Conservation (phyloP, 2,329 filamentous ascomycete species). For the Penicillium griseofulvum region DNA sequence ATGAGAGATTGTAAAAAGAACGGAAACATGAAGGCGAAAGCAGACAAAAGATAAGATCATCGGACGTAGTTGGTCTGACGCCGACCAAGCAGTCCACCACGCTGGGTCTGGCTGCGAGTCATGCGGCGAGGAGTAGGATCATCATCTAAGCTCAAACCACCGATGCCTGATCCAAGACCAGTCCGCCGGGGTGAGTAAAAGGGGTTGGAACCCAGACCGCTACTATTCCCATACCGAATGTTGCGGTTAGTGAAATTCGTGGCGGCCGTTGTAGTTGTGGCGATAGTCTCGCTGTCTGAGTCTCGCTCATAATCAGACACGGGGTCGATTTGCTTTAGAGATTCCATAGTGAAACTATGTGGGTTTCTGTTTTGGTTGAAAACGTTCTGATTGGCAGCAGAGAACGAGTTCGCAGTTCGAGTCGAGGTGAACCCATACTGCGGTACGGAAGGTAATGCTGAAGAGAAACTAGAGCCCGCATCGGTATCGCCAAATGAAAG, state of each 20-base stretch:
- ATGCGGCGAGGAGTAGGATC: slow-evolving; percentile 30
- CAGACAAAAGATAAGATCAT: slow-evolving; percentile 3
- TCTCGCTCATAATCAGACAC: slow-evolving; percentile 34
- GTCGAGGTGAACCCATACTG: slow-evolving; percentile 24
- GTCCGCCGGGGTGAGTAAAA: slow-evolving; percentile 32
- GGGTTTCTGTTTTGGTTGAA: slow-evolving; percentile 17
- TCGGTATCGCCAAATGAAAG: slow-evolving; percentile 34
- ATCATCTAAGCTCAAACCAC: slow-evolving; percentile 36
- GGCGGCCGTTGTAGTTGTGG: slow-evolving; percentile 31
- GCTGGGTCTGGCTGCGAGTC: slow-evolving; percentile 37
- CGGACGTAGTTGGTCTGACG: slow-evolving; percentile 17
- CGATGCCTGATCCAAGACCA: slow-evolving; percentile 34
- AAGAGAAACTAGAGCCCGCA: slow-evolving; percentile 28
- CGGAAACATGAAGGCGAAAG: background rate
- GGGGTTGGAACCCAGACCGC: slow-evolving; percentile 14
- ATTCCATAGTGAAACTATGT: slow-evolving; percentile 35
- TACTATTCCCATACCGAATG: slow-evolving; percentile 34
- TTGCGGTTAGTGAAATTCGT: slow-evolving; percentile 37
- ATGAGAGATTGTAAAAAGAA: background rate
- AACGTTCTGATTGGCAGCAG: background rate
- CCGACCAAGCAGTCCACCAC: slow-evolving; percentile 20
- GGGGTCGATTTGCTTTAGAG: slow-evolving; percentile 32
- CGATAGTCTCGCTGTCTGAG: slow-evolving; percentile 39
- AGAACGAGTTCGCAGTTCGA: slow-evolving; percentile 18
- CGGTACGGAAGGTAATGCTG: slow-evolving; percentile 22